Conservation (phyloP, 1,284 basidiomycete genomes). For the Melampsora occidentalis region DNA sequence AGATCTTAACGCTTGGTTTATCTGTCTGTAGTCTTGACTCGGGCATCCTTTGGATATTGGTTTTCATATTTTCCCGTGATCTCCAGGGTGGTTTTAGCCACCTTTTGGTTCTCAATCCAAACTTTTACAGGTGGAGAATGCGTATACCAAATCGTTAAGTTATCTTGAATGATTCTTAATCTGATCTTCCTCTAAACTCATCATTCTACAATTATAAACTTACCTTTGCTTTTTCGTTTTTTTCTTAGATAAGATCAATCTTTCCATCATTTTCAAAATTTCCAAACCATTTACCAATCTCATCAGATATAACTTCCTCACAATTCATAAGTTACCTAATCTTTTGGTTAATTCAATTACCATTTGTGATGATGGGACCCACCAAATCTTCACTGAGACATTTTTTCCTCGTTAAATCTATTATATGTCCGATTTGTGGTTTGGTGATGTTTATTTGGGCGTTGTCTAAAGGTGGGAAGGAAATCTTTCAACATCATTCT, state of each 20-base stretch:
- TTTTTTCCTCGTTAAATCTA: slow-evolving; percentile 68
- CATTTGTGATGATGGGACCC: slow-evolving; percentile 53
- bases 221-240: slow-evolving; percentile 57
- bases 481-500: neutral
- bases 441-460: slow-evolving; percentile 37
- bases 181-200: neutral
- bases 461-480: slow-evolving; percentile 38
- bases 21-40: slow-evolving; percentile 70
- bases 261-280: slow-evolving; percentile 18
- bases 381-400: slow-evolving; percentile 58
- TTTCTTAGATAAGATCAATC: slow-evolving; percentile 56
- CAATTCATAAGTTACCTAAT: slow-evolving; percentile 73
- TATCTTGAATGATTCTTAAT: slow-evolving; percentile 53
- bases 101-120: slow-evolving; percentile 66
- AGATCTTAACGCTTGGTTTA: slow-evolving; percentile 58
- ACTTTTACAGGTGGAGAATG: slow-evolving; percentile 49
- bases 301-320: slow-evolving; percentile 47
- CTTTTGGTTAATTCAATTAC: slow-evolving; percentile 69
- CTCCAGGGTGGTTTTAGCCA: slow-evolving; percentile 61
- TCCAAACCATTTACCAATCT: slow-evolving; percentile 42
- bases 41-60: slow-evolving; percentile 76
- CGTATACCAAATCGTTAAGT: slow-evolving; percentile 64
- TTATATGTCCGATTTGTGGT: slow-evolving; percentile 44
- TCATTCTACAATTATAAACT: no score
- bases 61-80: slow-evolving; percentile 68